phyloP scores from a whole-genome alignment of 1,284 basidiomycete species.

The Ustilago crameri region DNA sequence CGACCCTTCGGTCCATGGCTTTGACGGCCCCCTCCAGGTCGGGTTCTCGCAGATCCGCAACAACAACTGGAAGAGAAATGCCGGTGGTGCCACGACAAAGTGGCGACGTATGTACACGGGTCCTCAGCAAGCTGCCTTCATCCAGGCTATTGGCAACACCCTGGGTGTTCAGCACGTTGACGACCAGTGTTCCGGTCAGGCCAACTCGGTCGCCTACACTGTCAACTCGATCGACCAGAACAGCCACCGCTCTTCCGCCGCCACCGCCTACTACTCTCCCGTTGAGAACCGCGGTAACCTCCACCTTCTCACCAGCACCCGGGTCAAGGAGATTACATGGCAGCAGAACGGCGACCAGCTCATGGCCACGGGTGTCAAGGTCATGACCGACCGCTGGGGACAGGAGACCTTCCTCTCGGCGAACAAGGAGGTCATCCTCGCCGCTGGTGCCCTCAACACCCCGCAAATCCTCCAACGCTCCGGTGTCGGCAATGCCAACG shows the following conservation, averaged over 20 bases:
- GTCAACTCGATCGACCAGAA: conserved; percentile 66
- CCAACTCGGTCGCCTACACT: conserved; percentile 74
- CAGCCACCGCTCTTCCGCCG: conserved; percentile 65
- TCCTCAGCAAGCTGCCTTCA: conserved; percentile 73
- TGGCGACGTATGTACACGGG: conserved; percentile 73
- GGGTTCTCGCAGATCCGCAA: conserved; percentile 62
- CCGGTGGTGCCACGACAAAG: conserved; percentile 38
- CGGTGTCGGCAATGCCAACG: conserved; percentile 68
- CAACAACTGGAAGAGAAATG: neutral
- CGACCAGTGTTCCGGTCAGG: conserved; percentile 74
- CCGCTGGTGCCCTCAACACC: conserved; percentile 70
- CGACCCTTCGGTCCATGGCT: conserved; percentile 72
- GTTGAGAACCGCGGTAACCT: conserved; percentile 73
- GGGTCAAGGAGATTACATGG: conserved; percentile 65
- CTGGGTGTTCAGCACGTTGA: conserved; percentile 71
- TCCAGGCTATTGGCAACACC: conserved; percentile 71
- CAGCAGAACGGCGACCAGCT: conserved; percentile 23
- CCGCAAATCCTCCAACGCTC: conserved; percentile 70
- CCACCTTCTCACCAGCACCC: conserved; percentile 71
- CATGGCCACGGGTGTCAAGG: conserved; percentile 50
- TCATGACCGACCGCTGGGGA: no score
- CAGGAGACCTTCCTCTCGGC: conserved; percentile 13
- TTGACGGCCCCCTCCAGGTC: conserved; percentile 73
- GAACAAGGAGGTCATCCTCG: conserved; percentile 69
- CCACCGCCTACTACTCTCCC: conserved; percentile 70